Percentiles rank a stretch among this genome's conserved stretches.
These are phyloP conservation scores for Yamagishiella unicocca DNA, from an alignment of 139 green algal genomes.

Conservation along the genomic window DNA sequence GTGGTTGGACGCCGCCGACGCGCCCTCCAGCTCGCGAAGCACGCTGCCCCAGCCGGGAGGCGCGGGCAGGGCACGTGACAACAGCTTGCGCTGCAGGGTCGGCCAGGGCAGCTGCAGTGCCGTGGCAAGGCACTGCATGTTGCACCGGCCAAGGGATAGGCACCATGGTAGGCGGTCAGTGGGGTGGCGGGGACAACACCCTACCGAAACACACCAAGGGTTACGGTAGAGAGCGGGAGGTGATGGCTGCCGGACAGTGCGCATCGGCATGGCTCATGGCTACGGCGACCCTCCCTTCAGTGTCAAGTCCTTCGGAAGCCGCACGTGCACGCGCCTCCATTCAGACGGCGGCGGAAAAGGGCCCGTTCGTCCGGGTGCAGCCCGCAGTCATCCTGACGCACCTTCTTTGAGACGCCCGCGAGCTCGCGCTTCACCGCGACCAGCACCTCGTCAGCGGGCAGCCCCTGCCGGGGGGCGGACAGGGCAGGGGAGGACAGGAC, in stretches of 20 bases:
- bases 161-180: no score
- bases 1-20: conserved; percentile 57
- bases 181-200: no score
- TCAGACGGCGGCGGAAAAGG: no score
- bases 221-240: no score
- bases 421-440: conserved; percentile 43
- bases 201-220: no score
- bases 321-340: no score
- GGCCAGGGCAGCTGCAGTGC: conserved; percentile 11
- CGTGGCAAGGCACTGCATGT: conserved; percentile 15
- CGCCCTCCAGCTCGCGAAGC: conserved; percentile 63
- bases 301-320: no score
- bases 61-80: conserved; percentile 48
- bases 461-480: background rate
- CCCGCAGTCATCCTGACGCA: conserved; percentile 6
- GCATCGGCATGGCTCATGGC: no score
- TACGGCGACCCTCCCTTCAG: no score
- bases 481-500: background rate
- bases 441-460: conserved; percentile 40
- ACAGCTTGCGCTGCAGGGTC: conserved; percentile 42
- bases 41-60: conserved; percentile 46
- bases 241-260: no score
- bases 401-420: conserved; percentile 31
- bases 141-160: background rate
- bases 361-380: no score